Conservation (phyloP, 164 flowering plant species). For the Paratinospora sagittata region DNA sequence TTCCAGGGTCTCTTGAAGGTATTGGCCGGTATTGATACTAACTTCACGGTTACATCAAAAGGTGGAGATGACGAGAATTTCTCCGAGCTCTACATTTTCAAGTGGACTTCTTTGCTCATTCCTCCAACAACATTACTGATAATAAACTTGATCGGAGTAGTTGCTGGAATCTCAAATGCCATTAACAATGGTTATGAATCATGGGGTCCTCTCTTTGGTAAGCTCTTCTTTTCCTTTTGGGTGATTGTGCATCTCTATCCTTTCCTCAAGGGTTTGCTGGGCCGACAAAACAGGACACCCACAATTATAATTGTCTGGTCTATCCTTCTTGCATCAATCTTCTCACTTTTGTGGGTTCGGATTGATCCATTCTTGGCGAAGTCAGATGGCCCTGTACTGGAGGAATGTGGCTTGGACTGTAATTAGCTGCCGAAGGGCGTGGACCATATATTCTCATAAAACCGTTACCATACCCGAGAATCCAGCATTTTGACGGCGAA, state of each 20-base stretch:
- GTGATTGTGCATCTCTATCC: constrained; percentile 64
- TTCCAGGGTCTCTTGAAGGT: constrained; percentile 62
- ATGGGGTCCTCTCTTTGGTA: constrained; percentile 65
- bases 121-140: constrained; percentile 57
- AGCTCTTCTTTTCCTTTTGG: constrained; percentile 62
- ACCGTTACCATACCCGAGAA: constrained; percentile 2
- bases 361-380: constrained; percentile 55
- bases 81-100: constrained; percentile 49
- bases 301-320: constrained; percentile 64
- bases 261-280: constrained; percentile 60
- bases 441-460: constrained; percentile 5
- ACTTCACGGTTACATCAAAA: constrained; percentile 60
- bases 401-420: constrained; percentile 57
- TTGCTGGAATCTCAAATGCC: constrained; percentile 59
- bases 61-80: constrained; percentile 50
- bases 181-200: constrained; percentile 64
- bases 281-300: constrained; percentile 55
- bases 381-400: constrained; percentile 41
- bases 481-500: neutral
- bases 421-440: constrained; percentile 23
- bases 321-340: constrained; percentile 55
- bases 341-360: constrained; percentile 63
- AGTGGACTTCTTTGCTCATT: constrained; percentile 63
- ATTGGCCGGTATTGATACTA: constrained; percentile 54
- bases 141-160: constrained; percentile 53